A percentile compares a stretch with the other conserved stretches of the same genome.
Conservation (phyloP, 108 stramenopile genomes). For the Epipyxis sp. region DNA sequence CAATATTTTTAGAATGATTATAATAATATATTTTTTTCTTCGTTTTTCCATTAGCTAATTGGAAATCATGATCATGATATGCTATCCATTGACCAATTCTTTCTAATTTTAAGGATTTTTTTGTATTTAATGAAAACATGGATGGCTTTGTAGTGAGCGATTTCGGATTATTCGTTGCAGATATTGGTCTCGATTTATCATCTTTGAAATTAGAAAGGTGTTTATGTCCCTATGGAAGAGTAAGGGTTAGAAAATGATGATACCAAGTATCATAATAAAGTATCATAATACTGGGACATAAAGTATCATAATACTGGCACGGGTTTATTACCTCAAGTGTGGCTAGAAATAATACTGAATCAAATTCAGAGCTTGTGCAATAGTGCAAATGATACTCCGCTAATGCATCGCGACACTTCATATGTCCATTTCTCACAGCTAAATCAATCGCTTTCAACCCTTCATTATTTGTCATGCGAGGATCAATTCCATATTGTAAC, state of each 20-base stretch:
- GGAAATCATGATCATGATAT: constrained; percentile 49
- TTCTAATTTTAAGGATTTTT: constrained; percentile 42
- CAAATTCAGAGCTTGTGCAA: constrained; percentile 48
- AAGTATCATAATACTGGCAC: constrained; percentile 32
- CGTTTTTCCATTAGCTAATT: too few species aligned
- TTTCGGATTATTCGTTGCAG: background rate
- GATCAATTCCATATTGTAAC: constrained; percentile 48
- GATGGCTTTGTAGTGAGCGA: background rate
- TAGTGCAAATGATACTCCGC: constrained; percentile 57
- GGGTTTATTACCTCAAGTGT: constrained; percentile 45
- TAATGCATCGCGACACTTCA: constrained; percentile 37
- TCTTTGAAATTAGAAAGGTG: background rate
- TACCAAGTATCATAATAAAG: constrained; percentile 15
- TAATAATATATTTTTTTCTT: too few species aligned
- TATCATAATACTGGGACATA: constrained; percentile 17
- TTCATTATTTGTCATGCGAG: constrained; percentile 47
- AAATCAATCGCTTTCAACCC: constrained; percentile 52
- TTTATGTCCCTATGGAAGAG: background rate
- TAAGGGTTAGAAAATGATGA: background rate
- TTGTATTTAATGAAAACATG: constrained; percentile 19
- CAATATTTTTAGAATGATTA: constrained; percentile 40
- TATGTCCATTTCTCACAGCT: constrained; percentile 39
- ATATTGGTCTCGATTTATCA: background rate
- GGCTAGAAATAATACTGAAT: constrained; percentile 55
- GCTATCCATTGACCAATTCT: constrained; percentile 55